Evolutionary conservation across 805 yeast species (phyloP), one percentile per base, ranked within the genome.

Genomic region (Saccharomyces jurei): DNA sequence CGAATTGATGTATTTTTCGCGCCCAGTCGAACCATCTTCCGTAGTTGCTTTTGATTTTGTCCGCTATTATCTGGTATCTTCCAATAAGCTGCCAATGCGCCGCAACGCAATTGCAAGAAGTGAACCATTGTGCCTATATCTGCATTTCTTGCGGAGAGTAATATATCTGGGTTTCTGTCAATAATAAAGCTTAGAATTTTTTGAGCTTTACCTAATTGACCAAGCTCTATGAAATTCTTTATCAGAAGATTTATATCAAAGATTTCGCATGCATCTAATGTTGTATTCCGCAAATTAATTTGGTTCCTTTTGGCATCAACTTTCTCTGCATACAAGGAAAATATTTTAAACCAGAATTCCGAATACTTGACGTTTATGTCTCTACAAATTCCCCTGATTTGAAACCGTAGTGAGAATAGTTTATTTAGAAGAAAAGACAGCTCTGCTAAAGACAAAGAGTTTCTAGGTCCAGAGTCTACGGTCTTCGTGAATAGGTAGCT

Each of bases 91-190:
- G 60, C 54, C 48, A 60, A 49, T 4, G 68, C 64, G 31, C 71
- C 71, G 55, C 70, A 65, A n/a, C 63, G 51, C 48, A 67, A 50
- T 44, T 62, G 59, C 44, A 66, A 53, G 50, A 60, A 62, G 41
- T 63, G 60, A 1, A 54, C 48, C 10, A 64, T 54, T 6, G 64
- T 61, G 1, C 54, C 46, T 17, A 57, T 46, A 52, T 65, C 65
- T 4, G 54, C 52, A 26, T 50, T 49, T 25, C 50, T 53, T 21
- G 32, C 29, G 26, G 53, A 28, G 2, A 50, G 27, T 46, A 52
- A 41, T 17, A 56, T 51, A 26, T 48, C 50, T 5, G 57, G 52
- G 8, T 58, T 55, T 17, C 52, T 55, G 13, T 52, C 49, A 2
- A 66, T 41, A 22, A 66, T 53, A 28, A 50, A 58, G 6, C 55